These are phyloP conservation scores for Neurospora sp. DNA, from an alignment of 2,329 filamentous ascomycete genomes.

Conservation along the genomic window DNA sequence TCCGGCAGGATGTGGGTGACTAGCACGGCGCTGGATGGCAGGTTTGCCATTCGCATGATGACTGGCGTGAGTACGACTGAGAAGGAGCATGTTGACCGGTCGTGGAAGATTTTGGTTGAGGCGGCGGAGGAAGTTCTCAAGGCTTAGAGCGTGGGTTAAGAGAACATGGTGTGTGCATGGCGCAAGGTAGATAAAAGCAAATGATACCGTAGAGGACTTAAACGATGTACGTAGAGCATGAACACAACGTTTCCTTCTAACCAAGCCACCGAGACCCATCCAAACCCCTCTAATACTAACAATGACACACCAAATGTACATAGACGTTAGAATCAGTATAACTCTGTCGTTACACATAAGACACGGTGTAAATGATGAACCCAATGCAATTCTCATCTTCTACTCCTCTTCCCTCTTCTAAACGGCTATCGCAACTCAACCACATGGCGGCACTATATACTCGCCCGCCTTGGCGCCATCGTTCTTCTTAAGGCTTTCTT, in stretches of 20 bases:
- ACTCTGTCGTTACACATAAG: neutral
- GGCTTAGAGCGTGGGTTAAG: neutral
- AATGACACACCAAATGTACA: neutral
- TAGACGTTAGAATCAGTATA: neutral
- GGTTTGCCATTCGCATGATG: slow-evolving; percentile 73
- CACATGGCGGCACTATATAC: slow-evolving; percentile 42
- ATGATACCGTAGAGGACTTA: neutral
- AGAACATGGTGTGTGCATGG: neutral
- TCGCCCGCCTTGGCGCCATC: slow-evolving; percentile 69
- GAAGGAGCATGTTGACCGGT: slow-evolving; percentile 58
- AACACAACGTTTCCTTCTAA: slow-evolving; percentile 6
- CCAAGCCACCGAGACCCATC: neutral
- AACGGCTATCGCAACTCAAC: neutral
- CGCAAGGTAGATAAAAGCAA: neutral
- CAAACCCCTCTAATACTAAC: neutral
- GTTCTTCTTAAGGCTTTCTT: slow-evolving; percentile 68
- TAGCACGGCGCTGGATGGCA: slow-evolving; percentile 59
- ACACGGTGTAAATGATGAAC: neutral
- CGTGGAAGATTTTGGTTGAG: slow-evolving; percentile 64
- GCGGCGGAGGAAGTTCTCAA: slow-evolving; percentile 46
- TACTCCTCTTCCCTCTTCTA: neutral
- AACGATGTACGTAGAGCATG: neutral
- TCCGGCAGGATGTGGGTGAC: slow-evolving; percentile 76
- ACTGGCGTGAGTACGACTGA: slow-evolving; percentile 61
- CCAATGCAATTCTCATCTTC: neutral